Evolutionary conservation across 2,329 filamentous ascomycete genomes (phyloP).

Genomic region (Diaporthe ilicicola): DNA sequence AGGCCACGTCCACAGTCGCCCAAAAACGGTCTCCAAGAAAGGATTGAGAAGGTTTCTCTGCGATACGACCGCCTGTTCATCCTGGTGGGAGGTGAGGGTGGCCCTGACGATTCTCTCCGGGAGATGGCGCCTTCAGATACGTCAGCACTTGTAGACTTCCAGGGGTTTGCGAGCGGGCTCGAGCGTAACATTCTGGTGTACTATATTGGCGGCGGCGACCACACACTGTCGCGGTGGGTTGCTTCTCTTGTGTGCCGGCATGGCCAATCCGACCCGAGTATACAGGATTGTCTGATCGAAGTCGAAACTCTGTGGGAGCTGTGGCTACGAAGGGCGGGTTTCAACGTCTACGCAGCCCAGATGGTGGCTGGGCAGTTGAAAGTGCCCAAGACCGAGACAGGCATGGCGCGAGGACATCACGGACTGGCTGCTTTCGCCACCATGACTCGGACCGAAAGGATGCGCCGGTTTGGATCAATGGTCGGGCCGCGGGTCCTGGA

Average conservation of each 20-base stretch:
- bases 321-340: slow-evolving; percentile 70
- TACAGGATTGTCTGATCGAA: slow-evolving; percentile 49
- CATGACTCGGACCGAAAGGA: slow-evolving; percentile 61
- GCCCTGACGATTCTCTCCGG: slow-evolving; percentile 49
- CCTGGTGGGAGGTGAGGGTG: slow-evolving; percentile 66
- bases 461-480: slow-evolving; percentile 58
- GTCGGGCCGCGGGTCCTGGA: slow-evolving; percentile 63
- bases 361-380: slow-evolving; percentile 62
- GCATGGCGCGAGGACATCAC: slow-evolving; percentile 38
- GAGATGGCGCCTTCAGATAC: slow-evolving; percentile 51
- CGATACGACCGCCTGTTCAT: slow-evolving; percentile 76
- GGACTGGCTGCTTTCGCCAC: slow-evolving; percentile 64
- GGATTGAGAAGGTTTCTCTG: slow-evolving; percentile 59
- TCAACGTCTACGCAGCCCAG: slow-evolving; percentile 79
- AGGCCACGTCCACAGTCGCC: slow-evolving; percentile 65
- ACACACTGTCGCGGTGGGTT: slow-evolving; percentile 63
- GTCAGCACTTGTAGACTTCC: slow-evolving; percentile 57
- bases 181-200: slow-evolving; percentile 49
- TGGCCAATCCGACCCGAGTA: slow-evolving; percentile 38
- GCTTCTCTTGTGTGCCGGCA: slow-evolving; percentile 60
- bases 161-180: slow-evolving; percentile 56
- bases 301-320: slow-evolving; percentile 74
- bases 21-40: slow-evolving; percentile 60
- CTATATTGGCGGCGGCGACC: slow-evolving; percentile 59
- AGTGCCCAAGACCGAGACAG: slow-evolving; percentile 37